A percentile compares a stretch with the other conserved stretches of the same genome.
phyloP scores from a whole-genome alignment of 1,139 yeast species.

The Hemisphaericaspora subhashii region DNA sequence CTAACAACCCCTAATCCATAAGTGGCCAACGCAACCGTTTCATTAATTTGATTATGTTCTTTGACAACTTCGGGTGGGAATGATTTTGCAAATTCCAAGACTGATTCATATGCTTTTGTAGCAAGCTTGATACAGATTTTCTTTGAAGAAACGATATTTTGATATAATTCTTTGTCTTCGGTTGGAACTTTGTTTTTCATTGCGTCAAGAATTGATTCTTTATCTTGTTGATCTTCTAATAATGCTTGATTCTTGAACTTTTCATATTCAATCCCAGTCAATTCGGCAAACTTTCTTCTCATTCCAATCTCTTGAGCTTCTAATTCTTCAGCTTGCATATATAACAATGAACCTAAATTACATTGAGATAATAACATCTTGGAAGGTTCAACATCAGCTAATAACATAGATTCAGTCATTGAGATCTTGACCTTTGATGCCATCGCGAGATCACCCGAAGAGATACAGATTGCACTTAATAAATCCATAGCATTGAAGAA shows the following conservation, averaged over 20 bases:
- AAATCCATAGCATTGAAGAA: slow-evolving; percentile 72
- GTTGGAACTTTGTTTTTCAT: slow-evolving; percentile 10
- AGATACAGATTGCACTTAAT: slow-evolving; percentile 63
- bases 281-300: slow-evolving; percentile 23
- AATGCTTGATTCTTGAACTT: slow-evolving; percentile 16
- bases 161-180: slow-evolving; percentile 16
- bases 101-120: slow-evolving; percentile 50
- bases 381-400: slow-evolving; percentile 67
- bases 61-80: slow-evolving; percentile 36
- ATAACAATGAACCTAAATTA: slow-evolving; percentile 70
- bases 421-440: slow-evolving; percentile 66
- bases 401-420: slow-evolving; percentile 71
- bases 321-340: slow-evolving; percentile 67
- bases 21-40: slow-evolving; percentile 75
- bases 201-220: slow-evolving; percentile 3
- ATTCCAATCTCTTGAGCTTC: slow-evolving; percentile 49
- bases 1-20: slow-evolving; percentile 84
- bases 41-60: slow-evolving; percentile 30
- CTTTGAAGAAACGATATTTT: slow-evolving; percentile 22
- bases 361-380: slow-evolving; percentile 67
- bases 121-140: slow-evolving; percentile 46
- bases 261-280: slow-evolving; percentile 25
- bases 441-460: slow-evolving; percentile 63
- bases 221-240: slow-evolving; percentile 6
- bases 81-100: slow-evolving; percentile 54